Conservation (phyloP, 306 rosid species). For the Castanea sativa region DNA sequence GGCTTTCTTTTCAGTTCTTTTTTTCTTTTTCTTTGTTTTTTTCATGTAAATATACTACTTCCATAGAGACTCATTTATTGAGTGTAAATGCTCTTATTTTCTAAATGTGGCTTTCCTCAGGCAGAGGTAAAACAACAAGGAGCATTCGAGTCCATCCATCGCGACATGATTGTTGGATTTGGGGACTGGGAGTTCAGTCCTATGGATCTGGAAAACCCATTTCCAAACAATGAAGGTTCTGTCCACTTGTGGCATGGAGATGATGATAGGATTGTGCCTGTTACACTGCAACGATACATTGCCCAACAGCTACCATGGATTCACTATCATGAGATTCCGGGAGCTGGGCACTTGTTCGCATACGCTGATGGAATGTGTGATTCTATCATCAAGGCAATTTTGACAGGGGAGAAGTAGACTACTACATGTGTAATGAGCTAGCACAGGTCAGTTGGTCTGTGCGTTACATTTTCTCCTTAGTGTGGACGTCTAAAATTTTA, state of each 20-base stretch:
- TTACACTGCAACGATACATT: conserved; percentile 52
- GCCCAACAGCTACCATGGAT: conserved; percentile 76
- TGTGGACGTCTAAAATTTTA: conserved; percentile 15
- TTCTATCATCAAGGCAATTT: conserved; percentile 46
- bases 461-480: conserved; percentile 13
- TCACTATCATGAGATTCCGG: conserved; percentile 73
- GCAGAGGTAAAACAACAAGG: conserved; percentile 68
- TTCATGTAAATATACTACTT: background rate
- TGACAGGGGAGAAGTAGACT: conserved; percentile 35
- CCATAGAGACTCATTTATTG: background rate
- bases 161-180: conserved; percentile 58
- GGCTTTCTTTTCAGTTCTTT: background rate
- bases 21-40: too few relatives aligned
- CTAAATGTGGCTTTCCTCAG: conserved; percentile 40
- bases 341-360: conserved; percentile 70
- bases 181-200: conserved; percentile 89
- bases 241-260: conserved; percentile 94
- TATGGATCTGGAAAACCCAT: conserved; percentile 68
- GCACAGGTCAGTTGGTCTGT: conserved; percentile 8
- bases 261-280: conserved; percentile 63
- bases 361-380: conserved; percentile 47
- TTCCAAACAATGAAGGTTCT: conserved; percentile 61
- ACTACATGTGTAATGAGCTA: conserved; percentile 13
- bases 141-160: conserved; percentile 51
- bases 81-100: background rate